phyloP scores from a whole-genome alignment of 2,329 filamentous ascomycete species.

The Pyrenophora teres region DNA sequence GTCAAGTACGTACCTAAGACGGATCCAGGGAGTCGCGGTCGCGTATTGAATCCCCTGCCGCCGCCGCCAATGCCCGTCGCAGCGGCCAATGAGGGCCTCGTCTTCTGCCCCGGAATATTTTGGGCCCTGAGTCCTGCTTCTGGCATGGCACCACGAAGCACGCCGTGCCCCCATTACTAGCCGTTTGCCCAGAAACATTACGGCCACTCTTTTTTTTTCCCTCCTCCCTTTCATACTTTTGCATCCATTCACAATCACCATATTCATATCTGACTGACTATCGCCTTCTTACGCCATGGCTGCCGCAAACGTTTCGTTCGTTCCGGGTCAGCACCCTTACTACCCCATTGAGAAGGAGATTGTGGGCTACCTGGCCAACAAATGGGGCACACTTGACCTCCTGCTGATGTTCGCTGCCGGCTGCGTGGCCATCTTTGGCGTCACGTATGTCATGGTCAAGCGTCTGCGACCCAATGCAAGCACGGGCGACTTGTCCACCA shows the following conservation, averaged over 20 bases:
- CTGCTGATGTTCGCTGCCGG: conserved; percentile 64
- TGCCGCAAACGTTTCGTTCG: conserved; percentile 17
- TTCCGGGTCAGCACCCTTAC: conserved; percentile 63
- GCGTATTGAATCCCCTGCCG: conserved; percentile 4
- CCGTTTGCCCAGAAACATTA: neutral
- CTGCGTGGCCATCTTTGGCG: conserved; percentile 61
- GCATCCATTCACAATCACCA: neutral
- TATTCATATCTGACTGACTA: neutral
- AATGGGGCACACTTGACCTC: conserved; percentile 62
- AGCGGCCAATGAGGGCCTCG: neutral
- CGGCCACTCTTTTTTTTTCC: neutral
- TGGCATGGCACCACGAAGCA: conserved; percentile 6
- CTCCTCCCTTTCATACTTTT: neutral
- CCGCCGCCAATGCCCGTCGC: neutral
- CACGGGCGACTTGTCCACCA: conserved; percentile 60
- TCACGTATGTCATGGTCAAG: conserved; percentile 61
- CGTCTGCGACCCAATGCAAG: conserved; percentile 59
- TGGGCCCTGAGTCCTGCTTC: neutral
- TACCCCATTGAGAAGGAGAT: conserved; percentile 70
- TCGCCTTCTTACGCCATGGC: conserved; percentile 13
- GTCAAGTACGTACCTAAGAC: no score
- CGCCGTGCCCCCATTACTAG: conserved; percentile 12
- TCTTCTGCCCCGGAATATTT: conserved; percentile 12
- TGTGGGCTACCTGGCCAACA: conserved; percentile 68
- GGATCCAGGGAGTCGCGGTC: neutral